These are phyloP conservation scores for Tephrocybe sp. DNA, from an alignment of 768 basidiomycete species.

Conservation along the genomic window DNA sequence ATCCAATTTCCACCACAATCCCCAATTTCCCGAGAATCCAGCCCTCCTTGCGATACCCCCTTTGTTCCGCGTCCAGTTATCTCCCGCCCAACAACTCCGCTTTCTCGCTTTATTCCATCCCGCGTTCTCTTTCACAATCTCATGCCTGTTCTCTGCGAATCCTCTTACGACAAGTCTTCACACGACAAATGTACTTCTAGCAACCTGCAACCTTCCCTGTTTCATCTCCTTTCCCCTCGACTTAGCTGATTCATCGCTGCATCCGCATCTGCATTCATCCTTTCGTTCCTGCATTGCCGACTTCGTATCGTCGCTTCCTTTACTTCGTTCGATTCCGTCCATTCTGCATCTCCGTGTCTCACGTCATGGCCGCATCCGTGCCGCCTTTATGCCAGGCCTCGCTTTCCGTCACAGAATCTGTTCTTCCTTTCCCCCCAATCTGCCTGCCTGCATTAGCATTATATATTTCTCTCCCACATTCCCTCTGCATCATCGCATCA, in stretches of 20 bases:
- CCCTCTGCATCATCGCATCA: neutral
- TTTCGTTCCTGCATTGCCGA: neutral
- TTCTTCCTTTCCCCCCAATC: neutral
- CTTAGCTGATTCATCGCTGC: conserved; percentile 2
- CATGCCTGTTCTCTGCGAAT: conserved; percentile 55
- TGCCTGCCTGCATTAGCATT: neutral
- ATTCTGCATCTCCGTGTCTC: neutral
- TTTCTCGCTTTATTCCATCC: conserved; percentile 42
- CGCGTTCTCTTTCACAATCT: conserved; percentile 54
- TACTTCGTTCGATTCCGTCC: neutral
- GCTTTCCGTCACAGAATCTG: neutral
- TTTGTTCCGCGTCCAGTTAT: conserved; percentile 13
- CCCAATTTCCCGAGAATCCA: neutral
- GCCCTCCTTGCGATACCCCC: conserved; percentile 17
- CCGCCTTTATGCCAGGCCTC: neutral
- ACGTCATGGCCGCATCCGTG: neutral
- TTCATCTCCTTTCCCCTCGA: neutral
- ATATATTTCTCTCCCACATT: neutral
- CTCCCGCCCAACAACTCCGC: conserved; percentile 26
- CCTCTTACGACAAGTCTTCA: conserved; percentile 21
- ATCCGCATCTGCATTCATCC: neutral
- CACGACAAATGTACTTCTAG: conserved; percentile 29
- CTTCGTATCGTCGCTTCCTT: neutral
- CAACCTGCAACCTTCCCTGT: conserved; percentile 5
- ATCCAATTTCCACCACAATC: conserved; percentile 23